phyloP scores from a whole-genome alignment of 73 alveolate species.

The Tetrahymena borealis region DNA sequence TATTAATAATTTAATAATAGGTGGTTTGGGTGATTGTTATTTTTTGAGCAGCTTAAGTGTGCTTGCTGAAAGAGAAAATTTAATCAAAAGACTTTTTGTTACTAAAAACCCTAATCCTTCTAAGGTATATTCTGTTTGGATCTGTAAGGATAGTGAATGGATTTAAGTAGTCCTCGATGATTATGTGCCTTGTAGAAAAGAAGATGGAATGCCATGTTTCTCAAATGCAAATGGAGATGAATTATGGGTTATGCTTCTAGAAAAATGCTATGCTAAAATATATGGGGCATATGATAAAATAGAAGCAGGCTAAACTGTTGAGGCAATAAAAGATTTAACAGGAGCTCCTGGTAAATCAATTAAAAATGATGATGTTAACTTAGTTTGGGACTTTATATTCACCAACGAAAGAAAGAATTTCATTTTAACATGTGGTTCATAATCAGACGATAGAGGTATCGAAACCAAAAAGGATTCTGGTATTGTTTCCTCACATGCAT shows the following conservation, averaged over 20 bases:
- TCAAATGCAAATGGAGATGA: slow-evolving; percentile 71
- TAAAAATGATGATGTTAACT: slow-evolving; percentile 35
- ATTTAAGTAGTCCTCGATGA: slow-evolving; percentile 78
- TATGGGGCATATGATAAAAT: slow-evolving; percentile 72
- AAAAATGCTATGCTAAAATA: slow-evolving; percentile 85
- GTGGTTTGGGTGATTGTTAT: slow-evolving; percentile 87
- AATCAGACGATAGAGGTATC: slow-evolving; percentile 65
- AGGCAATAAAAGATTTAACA: slow-evolving; percentile 72
- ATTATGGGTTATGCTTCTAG: slow-evolving; percentile 78
- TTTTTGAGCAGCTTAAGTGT: slow-evolving; percentile 70
- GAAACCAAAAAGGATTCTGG: slow-evolving; percentile 68
- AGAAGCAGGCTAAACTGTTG: slow-evolving; percentile 77
- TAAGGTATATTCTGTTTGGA: slow-evolving; percentile 40
- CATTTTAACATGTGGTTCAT: slow-evolving; percentile 71
- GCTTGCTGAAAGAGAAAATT: slow-evolving; percentile 74
- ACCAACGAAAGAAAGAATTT: slow-evolving; percentile 40
- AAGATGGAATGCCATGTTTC: slow-evolving; percentile 83
- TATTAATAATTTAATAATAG: neutral
- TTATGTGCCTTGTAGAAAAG: slow-evolving; percentile 66
- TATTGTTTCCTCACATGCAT: slow-evolving; percentile 70
- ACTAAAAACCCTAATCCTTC: slow-evolving; percentile 53
- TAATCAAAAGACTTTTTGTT: slow-evolving; percentile 56
- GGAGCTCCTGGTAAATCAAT: slow-evolving; percentile 73
- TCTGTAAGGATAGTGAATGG: slow-evolving; percentile 85
- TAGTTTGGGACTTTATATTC: slow-evolving; percentile 41